Evolutionary conservation across 768 basidiomycete species (phyloP).

Genomic region (Macrolepiota albuminosa): DNA sequence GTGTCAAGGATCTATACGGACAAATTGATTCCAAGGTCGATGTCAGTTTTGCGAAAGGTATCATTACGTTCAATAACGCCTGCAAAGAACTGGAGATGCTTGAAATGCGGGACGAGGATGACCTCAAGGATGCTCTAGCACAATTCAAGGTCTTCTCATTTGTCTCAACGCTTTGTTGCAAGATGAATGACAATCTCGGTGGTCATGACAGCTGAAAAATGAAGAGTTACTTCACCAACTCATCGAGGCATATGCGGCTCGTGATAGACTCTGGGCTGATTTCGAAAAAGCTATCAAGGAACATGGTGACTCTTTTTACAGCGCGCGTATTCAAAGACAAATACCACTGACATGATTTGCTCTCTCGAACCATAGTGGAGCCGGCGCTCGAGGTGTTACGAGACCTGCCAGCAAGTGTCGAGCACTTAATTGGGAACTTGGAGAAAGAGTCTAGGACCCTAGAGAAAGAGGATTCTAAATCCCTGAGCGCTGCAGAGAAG

Average conservation of each 20-base stretch:
- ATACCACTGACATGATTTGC: conserved; percentile 6
- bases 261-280: conserved; percentile 47
- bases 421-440: conserved; percentile 43
- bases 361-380: conserved; percentile 30
- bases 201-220: conserved; percentile 33
- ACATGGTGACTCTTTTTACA: conserved; percentile 36
- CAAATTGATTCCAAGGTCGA: conserved; percentile 35
- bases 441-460: conserved; percentile 51
- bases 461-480: conserved; percentile 27
- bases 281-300: conserved; percentile 40
- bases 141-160: conserved; percentile 35
- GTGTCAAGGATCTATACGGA: conserved; percentile 36
- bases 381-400: conserved; percentile 36
- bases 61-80: conserved; percentile 50
- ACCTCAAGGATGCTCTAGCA: conserved; percentile 32
- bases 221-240: conserved; percentile 39
- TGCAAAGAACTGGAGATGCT: conserved; percentile 48
- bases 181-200: conserved; percentile 4
- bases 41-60: conserved; percentile 31
- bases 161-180: not conserved
- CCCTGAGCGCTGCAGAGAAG: conserved; percentile 19
- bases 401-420: conserved; percentile 45
- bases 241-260: conserved; percentile 40
- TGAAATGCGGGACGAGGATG: conserved; percentile 38
- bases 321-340: not conserved